Base-by-base conservation (phyloP, 768 basidiomycete species). In the Phylloporus sp. region DNA sequence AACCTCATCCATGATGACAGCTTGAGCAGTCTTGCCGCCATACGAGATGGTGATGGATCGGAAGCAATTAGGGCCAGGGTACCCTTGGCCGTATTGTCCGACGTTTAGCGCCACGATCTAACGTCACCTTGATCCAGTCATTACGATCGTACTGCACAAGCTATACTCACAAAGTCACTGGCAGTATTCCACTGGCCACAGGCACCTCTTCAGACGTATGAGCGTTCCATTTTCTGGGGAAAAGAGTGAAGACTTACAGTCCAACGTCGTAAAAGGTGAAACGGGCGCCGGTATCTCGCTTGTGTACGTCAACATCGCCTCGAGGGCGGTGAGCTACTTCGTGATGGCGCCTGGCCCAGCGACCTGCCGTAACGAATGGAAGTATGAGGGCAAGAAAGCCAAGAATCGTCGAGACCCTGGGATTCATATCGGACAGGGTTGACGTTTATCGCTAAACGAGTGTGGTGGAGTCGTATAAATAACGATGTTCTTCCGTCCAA, bases 41-140 rank as follows among this genome's bases (percentile, higher is more conserved):
- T 72, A 80, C 5, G 69, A 67, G 65, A 91, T 81, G 9, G 74
- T 76, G 53, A 91, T 82, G 17, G 53, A 56, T 58, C 77, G 67
- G 60, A 76, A 76, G 64, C 89, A 91, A 31, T 79, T 42, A 18
- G 80, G 78, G 2, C 84, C 79, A 6, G 86, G 84, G 62, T 79
- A 85, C 6, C 76, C 75, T 32, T 48, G 49, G 13, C 83, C 82
- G 55, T 67, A 86, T 69, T 83, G 74, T 59, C 73, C 57, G 43
- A 49, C 60, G 58, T 75, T 80, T 29, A 80, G 48, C 1, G 80
- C 79, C 18, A 81, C 79, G 46, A 80, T 78, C 79, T 80, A 46
- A 23, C 39, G 38, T 22, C 8, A 33, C 28, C 37, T 9, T 27
- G 15, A 21, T 53, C n/a, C 17, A 55, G 44, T 38, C 35, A 27